Conservation (phyloP, 2,329 filamentous ascomycete genomes). For the Nemania diffusa region DNA sequence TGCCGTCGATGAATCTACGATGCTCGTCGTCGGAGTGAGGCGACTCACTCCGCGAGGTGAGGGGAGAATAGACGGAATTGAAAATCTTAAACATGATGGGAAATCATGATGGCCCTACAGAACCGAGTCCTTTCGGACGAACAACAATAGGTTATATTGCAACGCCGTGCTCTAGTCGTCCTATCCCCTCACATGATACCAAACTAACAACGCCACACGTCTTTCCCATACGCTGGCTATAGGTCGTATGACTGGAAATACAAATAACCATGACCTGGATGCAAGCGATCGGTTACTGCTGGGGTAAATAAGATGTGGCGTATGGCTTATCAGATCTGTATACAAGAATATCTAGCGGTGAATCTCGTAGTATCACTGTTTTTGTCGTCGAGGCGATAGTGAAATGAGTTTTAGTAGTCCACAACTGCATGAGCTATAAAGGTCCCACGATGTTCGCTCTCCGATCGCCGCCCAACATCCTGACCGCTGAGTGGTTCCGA, state of each 20-base stretch:
- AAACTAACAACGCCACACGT: background rate
- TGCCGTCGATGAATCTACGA: conserved; percentile 7
- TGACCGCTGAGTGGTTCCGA: background rate
- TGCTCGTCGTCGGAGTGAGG: conserved; percentile 14
- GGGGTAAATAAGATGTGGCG: background rate
- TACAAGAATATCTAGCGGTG: background rate
- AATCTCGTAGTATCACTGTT: background rate
- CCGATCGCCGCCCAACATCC: background rate
- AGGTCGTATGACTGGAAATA: background rate
- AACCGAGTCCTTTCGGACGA: background rate
- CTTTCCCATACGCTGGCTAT: background rate
- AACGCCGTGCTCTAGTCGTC: background rate
- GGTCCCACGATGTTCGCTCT: conserved; percentile 10
- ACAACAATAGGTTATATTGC: background rate
- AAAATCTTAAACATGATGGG: conserved; percentile 25
- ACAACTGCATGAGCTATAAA: conserved; percentile 3
- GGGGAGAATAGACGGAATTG: conserved; percentile 2
- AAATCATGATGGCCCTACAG: background rate
- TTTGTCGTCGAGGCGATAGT: background rate
- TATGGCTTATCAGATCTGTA: background rate
- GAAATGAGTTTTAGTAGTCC: background rate
- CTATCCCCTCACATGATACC: no score
- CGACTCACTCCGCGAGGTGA: conserved; percentile 12
- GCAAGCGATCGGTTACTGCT: background rate
- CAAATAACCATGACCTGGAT: conserved; percentile 8